These are phyloP conservation scores for Craterostigma plantagineum DNA, from an alignment of 257 asterid species.

Conservation along the genomic window DNA sequence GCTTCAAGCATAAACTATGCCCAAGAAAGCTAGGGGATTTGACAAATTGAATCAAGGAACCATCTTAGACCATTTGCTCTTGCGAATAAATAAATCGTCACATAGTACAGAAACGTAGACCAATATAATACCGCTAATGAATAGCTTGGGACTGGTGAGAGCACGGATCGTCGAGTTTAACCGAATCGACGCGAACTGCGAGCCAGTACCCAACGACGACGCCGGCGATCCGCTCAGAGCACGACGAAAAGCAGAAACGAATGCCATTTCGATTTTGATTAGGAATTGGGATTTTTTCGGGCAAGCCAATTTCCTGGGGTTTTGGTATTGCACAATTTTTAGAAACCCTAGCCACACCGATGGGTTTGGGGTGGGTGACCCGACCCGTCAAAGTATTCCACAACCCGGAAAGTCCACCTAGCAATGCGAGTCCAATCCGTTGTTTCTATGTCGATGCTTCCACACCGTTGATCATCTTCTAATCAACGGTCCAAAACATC, in stretches of 20 bases:
- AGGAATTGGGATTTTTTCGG: neutral
- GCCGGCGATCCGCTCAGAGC: constrained; percentile 26
- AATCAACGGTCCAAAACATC: no score
- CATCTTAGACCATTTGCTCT: no score
- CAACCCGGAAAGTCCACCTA: no score
- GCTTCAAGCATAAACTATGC: no score
- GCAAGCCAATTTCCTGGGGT: no score
- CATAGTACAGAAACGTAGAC: neutral
- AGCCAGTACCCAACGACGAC: constrained; percentile 21
- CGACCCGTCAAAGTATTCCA: no score
- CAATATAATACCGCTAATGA: constrained; percentile 46
- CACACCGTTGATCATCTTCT: no score
- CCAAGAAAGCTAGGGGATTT: neutral
- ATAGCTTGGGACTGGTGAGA: constrained; percentile 76
- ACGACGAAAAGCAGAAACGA: constrained; percentile 43
- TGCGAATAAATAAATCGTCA: neutral
- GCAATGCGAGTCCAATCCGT: no score
- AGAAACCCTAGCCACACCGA: no score
- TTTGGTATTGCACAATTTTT: no score
- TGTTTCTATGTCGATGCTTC: no score
- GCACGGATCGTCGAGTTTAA: constrained; percentile 58
- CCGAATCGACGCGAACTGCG: constrained; percentile 42
- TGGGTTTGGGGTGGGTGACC: no score
- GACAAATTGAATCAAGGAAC: neutral
- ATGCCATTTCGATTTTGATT: constrained; percentile 19